These are phyloP conservation scores for Epichloe gansuensis DNA, from an alignment of 2,329 filamentous ascomycete genomes.

Conservation along the genomic window DNA sequence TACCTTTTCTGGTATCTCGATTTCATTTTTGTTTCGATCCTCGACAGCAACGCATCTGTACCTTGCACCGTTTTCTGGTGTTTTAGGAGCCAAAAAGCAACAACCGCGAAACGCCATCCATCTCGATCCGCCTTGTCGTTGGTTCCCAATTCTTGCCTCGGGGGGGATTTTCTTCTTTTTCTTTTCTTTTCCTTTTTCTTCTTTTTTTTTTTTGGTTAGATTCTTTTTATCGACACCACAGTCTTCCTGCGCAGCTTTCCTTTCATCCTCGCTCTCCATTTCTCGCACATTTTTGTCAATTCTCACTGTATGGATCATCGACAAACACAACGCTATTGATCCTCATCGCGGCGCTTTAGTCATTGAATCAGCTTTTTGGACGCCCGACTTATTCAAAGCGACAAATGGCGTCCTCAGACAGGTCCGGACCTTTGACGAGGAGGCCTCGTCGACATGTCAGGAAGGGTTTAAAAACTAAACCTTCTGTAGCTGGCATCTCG, in stretches of 20 bases:
- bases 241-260: conserved; percentile 13
- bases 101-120: background rate
- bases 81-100: background rate
- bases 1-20: background rate
- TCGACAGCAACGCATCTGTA: background rate
- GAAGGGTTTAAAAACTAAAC: background rate
- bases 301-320: conserved; percentile 3
- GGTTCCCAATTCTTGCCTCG: background rate
- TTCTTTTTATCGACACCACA: conserved; percentile 16
- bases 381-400: background rate
- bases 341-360: background rate
- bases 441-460: background rate
- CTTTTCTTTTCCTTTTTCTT: conserved; percentile 14
- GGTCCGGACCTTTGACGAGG: background rate
- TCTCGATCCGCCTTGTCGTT: background rate
- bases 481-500: background rate
- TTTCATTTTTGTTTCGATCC: background rate
- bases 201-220: conserved; percentile 19
- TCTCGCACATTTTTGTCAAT: background rate
- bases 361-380: background rate
- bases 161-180: conserved; percentile 7
- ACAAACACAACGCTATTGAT: background rate
- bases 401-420: background rate
- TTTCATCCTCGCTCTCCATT: conserved; percentile 3
- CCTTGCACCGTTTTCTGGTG: background rate